Conservation (phyloP, 768 basidiomycete genomes). For the Holtermanniella nyarrowii region DNA sequence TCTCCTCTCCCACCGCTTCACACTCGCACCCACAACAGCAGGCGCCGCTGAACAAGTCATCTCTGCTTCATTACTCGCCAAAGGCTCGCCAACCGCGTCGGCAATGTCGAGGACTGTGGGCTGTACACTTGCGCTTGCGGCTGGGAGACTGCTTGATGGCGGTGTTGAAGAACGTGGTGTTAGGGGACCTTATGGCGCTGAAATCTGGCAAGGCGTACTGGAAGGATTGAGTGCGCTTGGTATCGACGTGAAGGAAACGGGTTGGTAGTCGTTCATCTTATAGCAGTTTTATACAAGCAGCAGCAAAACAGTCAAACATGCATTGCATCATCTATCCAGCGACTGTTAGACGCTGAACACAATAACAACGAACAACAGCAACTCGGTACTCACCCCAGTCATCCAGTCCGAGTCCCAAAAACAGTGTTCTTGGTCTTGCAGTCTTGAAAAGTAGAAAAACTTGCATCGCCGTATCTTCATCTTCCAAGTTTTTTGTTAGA, state of each 20-base stretch:
- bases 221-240: constrained; percentile 48
- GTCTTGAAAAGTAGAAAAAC: no score
- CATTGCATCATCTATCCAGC: no score
- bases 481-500: no score
- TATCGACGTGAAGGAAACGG: constrained; percentile 37
- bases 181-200: constrained; percentile 53
- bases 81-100: constrained; percentile 52
- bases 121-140: constrained; percentile 73
- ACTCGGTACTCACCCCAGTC: no score
- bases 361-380: no score
- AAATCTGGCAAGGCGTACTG: constrained; percentile 57
- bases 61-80: constrained; percentile 56
- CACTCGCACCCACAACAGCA: constrained; percentile 40
- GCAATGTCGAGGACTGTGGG: constrained; percentile 92
- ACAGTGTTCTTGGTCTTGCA: no score
- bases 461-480: no score
- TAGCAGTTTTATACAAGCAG: no score
- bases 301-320: no score
- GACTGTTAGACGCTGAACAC: no score
- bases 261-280: no score
- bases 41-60: constrained; percentile 45
- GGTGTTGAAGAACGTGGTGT: constrained; percentile 52
- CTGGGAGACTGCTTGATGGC: constrained; percentile 60
- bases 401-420: no score
- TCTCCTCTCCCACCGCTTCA: constrained; percentile 72